These are phyloP conservation scores for Mycena epipterygia DNA, from an alignment of 768 basidiomycete genomes.

Conservation along the genomic window DNA sequence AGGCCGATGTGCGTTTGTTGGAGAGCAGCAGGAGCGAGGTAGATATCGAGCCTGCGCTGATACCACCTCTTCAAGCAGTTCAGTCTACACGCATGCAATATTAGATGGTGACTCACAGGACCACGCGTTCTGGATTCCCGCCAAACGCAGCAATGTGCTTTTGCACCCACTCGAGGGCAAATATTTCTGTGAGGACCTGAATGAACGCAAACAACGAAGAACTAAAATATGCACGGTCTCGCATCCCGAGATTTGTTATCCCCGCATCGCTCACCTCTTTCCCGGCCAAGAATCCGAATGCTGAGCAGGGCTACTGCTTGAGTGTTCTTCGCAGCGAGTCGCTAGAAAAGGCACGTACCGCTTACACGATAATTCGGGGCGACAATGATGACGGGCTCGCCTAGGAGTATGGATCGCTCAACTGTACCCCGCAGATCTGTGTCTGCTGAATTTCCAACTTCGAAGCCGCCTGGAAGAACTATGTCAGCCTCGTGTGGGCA, in stretches of 20 bases:
- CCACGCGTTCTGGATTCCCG: slow-evolving; percentile 65
- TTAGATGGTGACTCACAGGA: slow-evolving; percentile 44
- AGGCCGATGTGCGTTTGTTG: slow-evolving; percentile 8
- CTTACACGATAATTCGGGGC: slow-evolving; percentile 11
- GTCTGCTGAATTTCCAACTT: slow-evolving; percentile 10
- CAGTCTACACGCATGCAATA: neutral
- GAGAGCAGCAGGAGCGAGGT: neutral
- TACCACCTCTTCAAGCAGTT: slow-evolving; percentile 13
- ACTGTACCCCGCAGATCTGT: neutral
- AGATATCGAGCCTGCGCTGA: slow-evolving; percentile 21
- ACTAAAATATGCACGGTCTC: slow-evolving; percentile 29
- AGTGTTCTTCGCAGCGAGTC: neutral
- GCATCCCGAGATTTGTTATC: slow-evolving; percentile 12
- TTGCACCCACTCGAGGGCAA: slow-evolving; percentile 69
- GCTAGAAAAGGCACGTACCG: neutral
- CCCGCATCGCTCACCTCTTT: slow-evolving; percentile 18
- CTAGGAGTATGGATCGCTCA: slow-evolving; percentile 5
- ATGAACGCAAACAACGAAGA: neutral
- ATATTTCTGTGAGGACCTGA: slow-evolving; percentile 39
- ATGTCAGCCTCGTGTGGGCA: neutral
- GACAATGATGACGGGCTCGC: slow-evolving; percentile 22
- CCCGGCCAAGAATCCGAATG: slow-evolving; percentile 19
- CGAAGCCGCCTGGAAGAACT: neutral
- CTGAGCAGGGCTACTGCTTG: neutral
- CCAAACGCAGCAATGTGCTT: slow-evolving; percentile 68